These are phyloP conservation scores for Kazachstania bromeliacearum DNA, from an alignment of 805 yeast genomes.

Conservation along the genomic window DNA sequence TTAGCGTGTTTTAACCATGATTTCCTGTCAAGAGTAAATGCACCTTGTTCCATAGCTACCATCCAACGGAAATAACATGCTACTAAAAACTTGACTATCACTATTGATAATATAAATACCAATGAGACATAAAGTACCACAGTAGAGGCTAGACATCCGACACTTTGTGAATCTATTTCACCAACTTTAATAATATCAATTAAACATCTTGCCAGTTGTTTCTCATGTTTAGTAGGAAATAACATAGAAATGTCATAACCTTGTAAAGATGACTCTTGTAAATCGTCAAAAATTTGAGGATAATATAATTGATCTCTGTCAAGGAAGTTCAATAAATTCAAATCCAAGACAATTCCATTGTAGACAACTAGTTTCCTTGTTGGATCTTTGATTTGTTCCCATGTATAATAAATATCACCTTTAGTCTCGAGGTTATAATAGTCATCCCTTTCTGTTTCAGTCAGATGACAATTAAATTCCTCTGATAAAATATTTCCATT, in stretches of 20 bases:
- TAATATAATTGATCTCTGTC: constrained; percentile 57
- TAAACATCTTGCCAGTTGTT: constrained; percentile 71
- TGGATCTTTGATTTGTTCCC: constrained; percentile 73
- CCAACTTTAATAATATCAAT: constrained; percentile 85
- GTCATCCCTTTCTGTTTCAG: constrained; percentile 54
- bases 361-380: constrained; percentile 71
- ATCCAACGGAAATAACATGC: constrained; percentile 89
- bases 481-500: constrained; percentile 5
- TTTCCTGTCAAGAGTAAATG: constrained; percentile 48
- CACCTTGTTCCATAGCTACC: constrained; percentile 73
- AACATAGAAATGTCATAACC: constrained; percentile 80
- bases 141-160: constrained; percentile 89
- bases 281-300: constrained; percentile 60
- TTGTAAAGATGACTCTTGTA: constrained; percentile 41
- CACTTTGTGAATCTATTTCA: constrained; percentile 73
- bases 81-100: constrained; percentile 63
- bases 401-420: constrained; percentile 78
- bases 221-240: constrained; percentile 52
- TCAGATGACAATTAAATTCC: constrained; percentile 73
- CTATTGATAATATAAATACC: constrained; percentile 76
- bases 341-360: constrained; percentile 81
- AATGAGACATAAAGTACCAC: constrained; percentile 75
- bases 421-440: constrained; percentile 49
- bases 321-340: constrained; percentile 69
- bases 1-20: constrained; percentile 55